Evolutionary conservation across 1,284 basidiomycete species (phyloP).

Genomic region (Heterobasidion parviporum): DNA sequence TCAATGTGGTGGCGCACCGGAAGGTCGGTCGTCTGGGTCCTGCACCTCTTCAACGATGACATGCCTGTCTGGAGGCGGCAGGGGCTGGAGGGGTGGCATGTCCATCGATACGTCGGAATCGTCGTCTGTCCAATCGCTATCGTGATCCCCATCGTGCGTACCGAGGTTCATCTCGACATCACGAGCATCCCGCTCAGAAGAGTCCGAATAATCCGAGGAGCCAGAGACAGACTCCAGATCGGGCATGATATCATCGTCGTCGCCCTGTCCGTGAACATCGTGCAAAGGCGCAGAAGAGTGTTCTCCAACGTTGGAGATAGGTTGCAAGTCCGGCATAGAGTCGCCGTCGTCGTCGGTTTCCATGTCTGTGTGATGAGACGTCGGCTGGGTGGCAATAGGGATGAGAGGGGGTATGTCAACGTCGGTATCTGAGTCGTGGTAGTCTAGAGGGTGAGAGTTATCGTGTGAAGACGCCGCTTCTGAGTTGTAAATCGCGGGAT

Average conservation of each 20-base stretch:
- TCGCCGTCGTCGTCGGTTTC: neutral
- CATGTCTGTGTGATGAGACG: neutral
- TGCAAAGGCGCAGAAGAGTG: neutral
- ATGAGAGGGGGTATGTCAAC: neutral
- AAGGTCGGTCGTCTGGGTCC: neutral
- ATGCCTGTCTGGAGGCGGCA: neutral
- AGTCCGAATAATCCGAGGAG: conserved; percentile 15
- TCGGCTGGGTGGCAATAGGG: no score
- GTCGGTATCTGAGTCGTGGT: neutral
- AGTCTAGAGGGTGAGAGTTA: no score
- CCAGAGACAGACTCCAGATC: conserved; percentile 30
- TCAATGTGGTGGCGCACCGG: neutral
- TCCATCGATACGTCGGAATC: neutral
- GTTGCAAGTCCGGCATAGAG: neutral
- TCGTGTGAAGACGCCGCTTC: neutral
- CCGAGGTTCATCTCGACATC: conserved; percentile 22
- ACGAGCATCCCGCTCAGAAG: conserved; percentile 17
- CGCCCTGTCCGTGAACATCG: neutral
- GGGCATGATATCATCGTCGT: conserved; percentile 27
- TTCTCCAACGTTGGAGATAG: neutral
- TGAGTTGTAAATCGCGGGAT: neutral
- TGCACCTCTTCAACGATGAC: conserved; percentile 9
- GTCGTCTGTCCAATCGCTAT: neutral
- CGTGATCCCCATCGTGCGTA: conserved; percentile 10
- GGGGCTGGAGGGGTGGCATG: neutral